Conservation (phyloP, 163 green algal genomes). For the Chlamydomonas reinhardtii region DNA sequence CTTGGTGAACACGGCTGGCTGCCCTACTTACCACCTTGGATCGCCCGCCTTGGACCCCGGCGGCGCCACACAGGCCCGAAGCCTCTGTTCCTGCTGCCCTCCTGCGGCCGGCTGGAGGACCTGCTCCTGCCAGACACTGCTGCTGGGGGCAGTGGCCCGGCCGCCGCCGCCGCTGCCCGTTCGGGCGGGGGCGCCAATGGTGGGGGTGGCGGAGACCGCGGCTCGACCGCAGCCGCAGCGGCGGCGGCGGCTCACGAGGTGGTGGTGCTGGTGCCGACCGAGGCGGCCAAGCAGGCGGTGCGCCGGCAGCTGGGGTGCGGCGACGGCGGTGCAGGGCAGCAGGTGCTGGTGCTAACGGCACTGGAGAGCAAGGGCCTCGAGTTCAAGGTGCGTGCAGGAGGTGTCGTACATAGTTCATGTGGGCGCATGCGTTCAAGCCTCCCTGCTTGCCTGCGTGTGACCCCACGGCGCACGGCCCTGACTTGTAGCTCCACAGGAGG, state of each 20-base stretch:
- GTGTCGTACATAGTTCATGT: too few species aligned
- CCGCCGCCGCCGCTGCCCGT: too few species aligned
- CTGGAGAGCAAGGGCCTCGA: constrained; percentile 56
- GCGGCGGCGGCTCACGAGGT: background rate
- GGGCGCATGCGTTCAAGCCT: too few species aligned
- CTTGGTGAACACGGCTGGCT: too few species aligned
- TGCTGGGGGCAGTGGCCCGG: background rate
- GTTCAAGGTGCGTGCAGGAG: constrained; percentile 37
- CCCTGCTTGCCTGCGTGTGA: too few species aligned
- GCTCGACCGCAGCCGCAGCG: background rate
- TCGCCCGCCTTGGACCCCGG: too few species aligned
- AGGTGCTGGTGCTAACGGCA: constrained; percentile 46
- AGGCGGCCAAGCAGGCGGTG: background rate
- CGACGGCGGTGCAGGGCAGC: background rate
- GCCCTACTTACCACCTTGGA: too few species aligned
- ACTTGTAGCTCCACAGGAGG: too few species aligned
- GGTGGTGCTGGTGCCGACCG: constrained; percentile 34
- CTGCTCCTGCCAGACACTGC: background rate
- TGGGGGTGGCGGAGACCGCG: background rate
- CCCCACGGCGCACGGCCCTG: too few species aligned
- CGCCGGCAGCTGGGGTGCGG: background rate
- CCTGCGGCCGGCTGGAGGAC: background rate
- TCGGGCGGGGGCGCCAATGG: background rate
- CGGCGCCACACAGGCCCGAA: constrained; percentile 25
- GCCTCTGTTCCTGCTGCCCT: constrained; percentile 22